These are phyloP conservation scores for Letharia columbiana DNA, from an alignment of 495 filamentous ascomycete species.

Conservation along the genomic window DNA sequence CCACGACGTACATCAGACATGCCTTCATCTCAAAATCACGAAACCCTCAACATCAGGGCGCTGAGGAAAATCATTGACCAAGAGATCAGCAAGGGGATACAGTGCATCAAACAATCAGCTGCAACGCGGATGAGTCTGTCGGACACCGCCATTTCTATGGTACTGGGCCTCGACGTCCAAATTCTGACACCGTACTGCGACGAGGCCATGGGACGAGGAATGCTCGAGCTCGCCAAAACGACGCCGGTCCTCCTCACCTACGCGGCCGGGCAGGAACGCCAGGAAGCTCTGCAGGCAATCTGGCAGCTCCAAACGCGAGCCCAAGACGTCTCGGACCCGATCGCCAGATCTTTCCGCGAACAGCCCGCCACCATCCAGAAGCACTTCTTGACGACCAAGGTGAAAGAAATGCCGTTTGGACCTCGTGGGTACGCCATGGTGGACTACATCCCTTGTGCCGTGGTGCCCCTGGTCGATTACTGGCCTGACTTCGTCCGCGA, in stretches of 20 bases:
- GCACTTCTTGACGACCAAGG: neutral
- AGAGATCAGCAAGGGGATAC: neutral
- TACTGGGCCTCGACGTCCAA: neutral
- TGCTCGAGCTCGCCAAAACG: neutral
- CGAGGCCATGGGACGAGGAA: neutral
- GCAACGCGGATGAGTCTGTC: neutral
- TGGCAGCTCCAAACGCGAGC: neutral
- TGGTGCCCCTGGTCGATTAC: neutral
- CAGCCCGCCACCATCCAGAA: neutral
- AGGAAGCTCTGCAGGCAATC: neutral
- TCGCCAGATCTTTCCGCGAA: neutral
- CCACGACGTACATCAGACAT: neutral
- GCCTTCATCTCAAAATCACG: neutral
- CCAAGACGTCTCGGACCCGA: neutral
- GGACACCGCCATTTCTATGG: neutral
- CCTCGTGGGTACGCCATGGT: neutral
- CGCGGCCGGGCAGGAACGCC: neutral
- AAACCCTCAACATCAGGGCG: neutral
- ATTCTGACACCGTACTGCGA: neutral
- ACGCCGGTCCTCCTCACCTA: neutral
- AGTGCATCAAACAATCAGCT: neutral
- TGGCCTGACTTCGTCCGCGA: neutral
- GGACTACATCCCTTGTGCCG: neutral
- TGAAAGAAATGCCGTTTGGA: neutral
- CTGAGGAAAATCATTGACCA: neutral